phyloP scores from a whole-genome alignment of 2,329 filamentous ascomycete species.

The Chaetomiaceae sp. region DNA sequence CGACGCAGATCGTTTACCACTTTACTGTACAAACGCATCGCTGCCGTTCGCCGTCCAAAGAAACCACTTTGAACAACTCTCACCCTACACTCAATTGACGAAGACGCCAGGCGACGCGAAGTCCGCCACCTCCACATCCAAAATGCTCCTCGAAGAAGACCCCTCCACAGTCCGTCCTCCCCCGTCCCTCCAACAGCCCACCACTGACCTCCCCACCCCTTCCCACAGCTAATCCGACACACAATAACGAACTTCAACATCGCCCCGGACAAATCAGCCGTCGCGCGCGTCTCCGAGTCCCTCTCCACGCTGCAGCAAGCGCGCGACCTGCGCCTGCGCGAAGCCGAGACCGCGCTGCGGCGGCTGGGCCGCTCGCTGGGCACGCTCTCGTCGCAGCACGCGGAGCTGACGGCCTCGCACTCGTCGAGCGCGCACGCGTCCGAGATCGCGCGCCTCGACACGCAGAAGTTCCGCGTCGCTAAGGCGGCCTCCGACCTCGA shows the following conservation, averaged over 20 bases:
- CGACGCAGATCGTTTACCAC: too few relatives aligned
- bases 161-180: conserved; percentile 64
- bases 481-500: conserved; percentile 85
- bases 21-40: too few relatives aligned
- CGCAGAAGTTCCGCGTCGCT: conserved; percentile 89
- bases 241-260: conserved; percentile 96
- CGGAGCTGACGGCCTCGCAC: conserved; percentile 67
- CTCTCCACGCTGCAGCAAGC: conserved; percentile 77
- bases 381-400: conserved; percentile 68
- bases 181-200: not conserved
- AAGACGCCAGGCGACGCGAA: too few relatives aligned
- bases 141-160: conserved; percentile 91
- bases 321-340: conserved; percentile 68
- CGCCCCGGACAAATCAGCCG: conserved; percentile 74
- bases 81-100: too few relatives aligned
- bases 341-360: conserved; percentile 61
- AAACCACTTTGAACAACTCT: too few relatives aligned
- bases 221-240: conserved; percentile 72
- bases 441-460: conserved; percentile 81
- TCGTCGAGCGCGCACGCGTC: conserved; percentile 74
- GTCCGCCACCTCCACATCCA: conserved; percentile 34
- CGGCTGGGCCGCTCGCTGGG: conserved; percentile 60
- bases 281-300: conserved; percentile 78
- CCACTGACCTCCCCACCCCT: not conserved
- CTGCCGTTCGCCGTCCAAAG: too few relatives aligned